Evolutionary conservation across 257 asterid species (phyloP), one percentile per base, ranked within the genome.

Genomic region (Linderniella brevidens): DNA sequence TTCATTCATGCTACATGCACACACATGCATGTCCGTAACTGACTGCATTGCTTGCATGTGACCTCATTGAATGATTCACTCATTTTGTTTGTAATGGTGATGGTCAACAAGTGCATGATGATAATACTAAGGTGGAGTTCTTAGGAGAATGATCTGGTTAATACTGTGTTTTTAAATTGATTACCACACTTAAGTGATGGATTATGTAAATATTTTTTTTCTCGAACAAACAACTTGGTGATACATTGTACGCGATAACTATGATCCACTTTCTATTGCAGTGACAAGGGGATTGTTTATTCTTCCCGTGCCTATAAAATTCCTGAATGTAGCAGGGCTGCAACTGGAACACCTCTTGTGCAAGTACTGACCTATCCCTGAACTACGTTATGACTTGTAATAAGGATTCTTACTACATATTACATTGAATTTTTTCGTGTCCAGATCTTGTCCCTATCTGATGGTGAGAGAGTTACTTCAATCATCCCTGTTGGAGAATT

Each of bases 401-500:
- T 35, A 14, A 47, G 15, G 17, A 48, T 18, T 46, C 54, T 41
- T 65, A 16, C 51, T 53, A 39, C 46, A 20, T 58, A 43, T 46
- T 53, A 25, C 15, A 48, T 52, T 52, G 18, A 17, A 61, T 63
- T 49, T 35, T 65, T 48, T 53, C 61, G 46, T 62, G 55, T 68
- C 54, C 82, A 90, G 99, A 63, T 90, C 60, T 65, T 90, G 63
- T 71, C 93, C 61, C 66, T 90, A 40, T 77, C 94, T 42, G 99
- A 90, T 45, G 94, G 99, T 41, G 99, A 90, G 76, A 85, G 93
- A 70, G 77, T 90, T 63, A 90, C 99, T 52, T 90, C 99, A 46
- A 68, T 90, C 43, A 73, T 90, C 71, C 99, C 99, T 11, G 96
- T 90, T 57, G 70, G 82, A 48, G 99, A 90, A 58, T 90, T 90